Conservation (phyloP, 495 filamentous ascomycete species). For the Trichoderma reesei region DNA sequence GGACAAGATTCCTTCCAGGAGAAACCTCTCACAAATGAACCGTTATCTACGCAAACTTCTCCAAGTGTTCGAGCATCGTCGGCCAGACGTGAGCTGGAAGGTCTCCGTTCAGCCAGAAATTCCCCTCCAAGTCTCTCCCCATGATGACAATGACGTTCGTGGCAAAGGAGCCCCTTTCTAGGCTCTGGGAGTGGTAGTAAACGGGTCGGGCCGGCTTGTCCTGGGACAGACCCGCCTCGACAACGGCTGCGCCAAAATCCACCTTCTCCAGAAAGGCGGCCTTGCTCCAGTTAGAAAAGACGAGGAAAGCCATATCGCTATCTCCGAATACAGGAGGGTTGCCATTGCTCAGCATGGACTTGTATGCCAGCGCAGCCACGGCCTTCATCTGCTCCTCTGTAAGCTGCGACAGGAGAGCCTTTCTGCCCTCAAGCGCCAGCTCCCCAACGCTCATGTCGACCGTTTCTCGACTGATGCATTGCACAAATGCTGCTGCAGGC, state of each 20-base stretch:
- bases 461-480: slow-evolving; percentile 2
- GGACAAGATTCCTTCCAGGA: background rate
- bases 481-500: background rate
- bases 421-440: slow-evolving; percentile 27
- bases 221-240: slow-evolving; percentile 12
- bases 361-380: slow-evolving; percentile 15
- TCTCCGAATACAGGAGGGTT: slow-evolving; percentile 27
- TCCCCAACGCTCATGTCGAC: slow-evolving; percentile 11
- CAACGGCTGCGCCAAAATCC: slow-evolving; percentile 36
- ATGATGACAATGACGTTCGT: slow-evolving; percentile 12
- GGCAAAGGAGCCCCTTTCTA: slow-evolving; percentile 22
- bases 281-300: slow-evolving; percentile 39
- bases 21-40: background rate
- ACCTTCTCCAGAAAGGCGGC: slow-evolving; percentile 31
- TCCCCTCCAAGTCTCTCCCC: slow-evolving; percentile 36
- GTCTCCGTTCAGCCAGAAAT: slow-evolving; percentile 34
- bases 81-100: slow-evolving; percentile 20
- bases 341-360: slow-evolving; percentile 11
- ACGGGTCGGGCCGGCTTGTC: slow-evolving; percentile 17
- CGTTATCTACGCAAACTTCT: background rate
- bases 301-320: slow-evolving; percentile 24
- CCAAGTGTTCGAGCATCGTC: slow-evolving; percentile 22
- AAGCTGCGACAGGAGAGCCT: slow-evolving; percentile 32
- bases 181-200: slow-evolving; percentile 15
- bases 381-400: slow-evolving; percentile 36